Percentiles rank a stretch among this genome's conserved stretches.
These are phyloP conservation scores for Carallia pectinifolia DNA, from an alignment of 345 rosid genomes.

Conservation along the genomic window DNA sequence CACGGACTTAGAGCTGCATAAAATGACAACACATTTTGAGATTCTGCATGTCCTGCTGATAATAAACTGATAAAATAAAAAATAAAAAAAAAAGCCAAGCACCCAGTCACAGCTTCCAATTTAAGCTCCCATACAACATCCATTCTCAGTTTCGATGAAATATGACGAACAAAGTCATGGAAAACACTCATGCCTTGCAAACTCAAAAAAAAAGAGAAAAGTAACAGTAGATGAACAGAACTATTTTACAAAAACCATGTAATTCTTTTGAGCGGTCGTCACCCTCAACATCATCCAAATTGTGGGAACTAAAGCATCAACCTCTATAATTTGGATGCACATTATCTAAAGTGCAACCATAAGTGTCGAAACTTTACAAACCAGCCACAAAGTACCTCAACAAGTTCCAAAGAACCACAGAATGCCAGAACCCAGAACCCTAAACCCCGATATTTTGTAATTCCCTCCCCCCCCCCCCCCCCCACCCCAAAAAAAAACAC, in stretches of 20 bases:
- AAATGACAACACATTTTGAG: conserved; percentile 2
- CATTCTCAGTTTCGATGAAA: too few species aligned
- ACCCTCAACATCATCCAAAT: neutral
- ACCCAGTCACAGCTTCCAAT: neutral
- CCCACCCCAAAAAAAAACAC: neutral
- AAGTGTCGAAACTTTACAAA: neutral
- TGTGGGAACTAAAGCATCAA: neutral
- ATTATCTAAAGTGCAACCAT: neutral
- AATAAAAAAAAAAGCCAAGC: neutral
- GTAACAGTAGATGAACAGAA: neutral
- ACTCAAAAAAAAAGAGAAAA: neutral
- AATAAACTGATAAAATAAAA: neutral
- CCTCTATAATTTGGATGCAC: neutral
- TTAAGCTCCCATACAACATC: neutral
- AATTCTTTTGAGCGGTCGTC: neutral
- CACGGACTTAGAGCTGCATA: conserved; percentile 12
- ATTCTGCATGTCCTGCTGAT: neutral
- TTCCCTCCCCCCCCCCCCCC: neutral
- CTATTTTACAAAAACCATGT: neutral
- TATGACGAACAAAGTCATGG: neutral
- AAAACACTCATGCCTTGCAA: neutral
- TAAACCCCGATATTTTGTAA: neutral
- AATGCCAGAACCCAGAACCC: neutral
- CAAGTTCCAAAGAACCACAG: neutral
- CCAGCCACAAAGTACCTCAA: neutral